Base-by-base conservation (phyloP, 2,329 filamentous ascomycete species). In the Exutisphaerella laricina region DNA sequence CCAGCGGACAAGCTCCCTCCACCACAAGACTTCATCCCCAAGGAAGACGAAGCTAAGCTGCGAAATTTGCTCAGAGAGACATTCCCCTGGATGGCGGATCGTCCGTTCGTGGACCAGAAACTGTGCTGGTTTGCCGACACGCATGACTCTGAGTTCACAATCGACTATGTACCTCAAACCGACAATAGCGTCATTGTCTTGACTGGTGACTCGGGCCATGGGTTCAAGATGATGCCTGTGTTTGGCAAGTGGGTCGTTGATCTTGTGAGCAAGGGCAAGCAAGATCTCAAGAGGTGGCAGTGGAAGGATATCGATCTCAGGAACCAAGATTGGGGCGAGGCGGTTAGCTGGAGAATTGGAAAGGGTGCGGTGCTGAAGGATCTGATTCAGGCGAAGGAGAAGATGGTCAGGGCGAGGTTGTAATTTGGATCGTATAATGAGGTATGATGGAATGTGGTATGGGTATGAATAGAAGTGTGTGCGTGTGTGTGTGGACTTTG, bases 71-170 rank as follows among this genome's bases (percentile, higher is more conserved):
- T 81, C 2, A 51, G 58, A 5, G 67, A 79, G 38, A 74, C 74
- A 0, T 63, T 81, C 0, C 77, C 77, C 0, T 63, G 62, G 30
- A 65, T 80, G 14, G 70, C 72, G 0, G 68, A 78, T 12, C 58
- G 78, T 3, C 77, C 77, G 0, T 64, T 82, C n/a, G 70, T 81
- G 2, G 65, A 72, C 21, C 71, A 72, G 53, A 70, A 68, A 1
- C 59, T 82, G n/a, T 82, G 79, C 55, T 82, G 79, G 79, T 78
- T 78, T 46, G 76, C 77, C 0, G 79, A 83, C 52, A 78, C 77
- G 0, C 66, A 61, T 5, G 75, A 80, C 52, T 79, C 76, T 0
- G 75, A 82, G 34, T 82, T 72, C 49, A 70, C 79, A 36, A 69
- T 82, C 31, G 78, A 82, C 55, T 76, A 70, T 40, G 72, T 81